Base-by-base conservation (phyloP, 495 filamentous ascomycete species). In the Clavariopsis aquatica region DNA sequence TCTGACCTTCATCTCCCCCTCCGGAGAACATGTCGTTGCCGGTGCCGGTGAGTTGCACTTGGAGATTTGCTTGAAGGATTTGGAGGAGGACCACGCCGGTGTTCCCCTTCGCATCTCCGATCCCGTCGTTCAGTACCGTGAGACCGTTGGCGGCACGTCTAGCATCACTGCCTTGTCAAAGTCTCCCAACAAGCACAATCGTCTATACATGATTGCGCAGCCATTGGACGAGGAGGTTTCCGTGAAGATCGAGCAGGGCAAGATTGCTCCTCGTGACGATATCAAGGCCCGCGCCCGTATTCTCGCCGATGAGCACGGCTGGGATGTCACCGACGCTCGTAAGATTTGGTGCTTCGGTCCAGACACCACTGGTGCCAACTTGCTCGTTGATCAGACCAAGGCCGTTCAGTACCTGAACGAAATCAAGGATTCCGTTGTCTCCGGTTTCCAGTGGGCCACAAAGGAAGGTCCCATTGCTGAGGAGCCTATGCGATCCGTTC, bases 291-390 rank as follows among this genome's bases (percentile, higher is more conserved):
- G 94, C 82, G 94, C 94, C 76, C 93, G 94, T 88, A 75, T 96
- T 77, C 82, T 99, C 57, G 94, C 94, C 69, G 94, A 99, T 75
- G 94, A 99, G 73, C 87, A 92, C 82, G 93, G 90, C 74, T 99
- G 94, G 94, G 94, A 99, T 84, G 94, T 99, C 74, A 99, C 94
- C 70, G 94, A 99, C 81, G 94, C 94, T 78, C 91, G 94, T 82
- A 99, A 99, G 90, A 99, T 99, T 78, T 99, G 94, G 94, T 93
- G 90, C 78, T 99, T 99, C 84, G 94, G 94, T 80, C 94, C 94
- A 70, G 95, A 99, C 79, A 96, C 92, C 75, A 92, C 81, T 75
- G 94, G 94, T 79, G 90, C 94, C 86, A 99, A 99, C 83, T 81
- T 99, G 86, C 83, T 99, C 65, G 88, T 99, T 73, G 94, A 99